Evolutionary conservation across 1,284 basidiomycete species (phyloP), one percentile per base, ranked within the genome.

Genomic region (Cryptococcus sp.): DNA sequence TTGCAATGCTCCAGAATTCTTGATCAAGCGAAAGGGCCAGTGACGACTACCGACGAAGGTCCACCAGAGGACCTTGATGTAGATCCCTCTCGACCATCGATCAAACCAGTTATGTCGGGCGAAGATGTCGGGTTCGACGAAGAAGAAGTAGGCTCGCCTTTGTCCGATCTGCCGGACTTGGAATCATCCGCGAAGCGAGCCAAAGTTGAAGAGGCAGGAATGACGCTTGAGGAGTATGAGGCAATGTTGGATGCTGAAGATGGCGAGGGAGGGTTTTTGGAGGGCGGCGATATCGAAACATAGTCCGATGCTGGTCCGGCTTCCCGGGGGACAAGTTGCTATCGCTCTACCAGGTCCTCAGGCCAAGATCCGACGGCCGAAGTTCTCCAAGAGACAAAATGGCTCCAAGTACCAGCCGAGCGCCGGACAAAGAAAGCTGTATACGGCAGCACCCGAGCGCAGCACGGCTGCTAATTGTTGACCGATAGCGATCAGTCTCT

Each of bases 171-270:
- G 24, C 21, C 45, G 4, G 49, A 56, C 21, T 49, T 34, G 3
- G 39, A 36, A 14, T 44, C 51, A 14, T 5, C 5, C 4, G 4
- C 16, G 16, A 44, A 46, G 31, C 18, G n/a, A 25, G 59, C 54
- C 39, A 56, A 54, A 43, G 24, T 39, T 18, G 34, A 51, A 48
- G 45, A 13, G 21, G 36, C 40, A 41, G 52, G 42, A 2, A 58
- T 69, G 60, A 62, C 64, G 10, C 24, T 69, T 18, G 69, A 70
- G 40, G 67, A 73, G 48, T 71, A 69, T 52, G 69, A 73, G 48
- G 69, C 65, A 9, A 55, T 67, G 60, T 53, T 71, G 19, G 69
- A 71, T 40, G 66, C 61, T 22, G 64, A 69, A 28, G 55, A 60
- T 39, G 47, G 24, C 18, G 63, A 51, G 32, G 65, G 65, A 4